Evolutionary conservation across 2,329 filamentous ascomycete species (phyloP), one percentile per base, ranked within the genome.

Genomic region (Fusarium cicatricum): DNA sequence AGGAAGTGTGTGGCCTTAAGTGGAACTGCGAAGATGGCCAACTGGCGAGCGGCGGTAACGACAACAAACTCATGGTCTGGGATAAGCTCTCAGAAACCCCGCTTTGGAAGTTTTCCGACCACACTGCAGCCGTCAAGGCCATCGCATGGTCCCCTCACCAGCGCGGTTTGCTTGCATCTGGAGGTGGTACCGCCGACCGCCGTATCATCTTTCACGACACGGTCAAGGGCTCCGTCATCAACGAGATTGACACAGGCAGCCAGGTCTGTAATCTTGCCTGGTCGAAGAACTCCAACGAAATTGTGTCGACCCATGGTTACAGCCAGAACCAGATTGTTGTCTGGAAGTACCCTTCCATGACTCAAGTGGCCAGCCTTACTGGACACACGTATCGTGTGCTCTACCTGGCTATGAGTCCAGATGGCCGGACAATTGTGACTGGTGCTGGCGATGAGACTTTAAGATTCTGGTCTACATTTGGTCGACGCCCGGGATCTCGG

Each of bases 151-250:
- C 92, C 32, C 95, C 95, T 10, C 95, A 99, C 72, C 94, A 98
- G 71, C 90, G 92, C 52, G 92, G 94, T 12, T 84, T 99, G 11
- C 83, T 99, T n/a, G 95, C 95, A 17, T 97, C 92, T 7, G 95
- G 95, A 41, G 95, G 95, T 62, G 95, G 95, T 71, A 99, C 95
- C 3, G 95, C 93, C 17, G 95, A 99, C 75, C 86, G 95, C 49
- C 90, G 92, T 28, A 99, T 99, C 75, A 96, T 97, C 66, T 99
- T 99, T 76, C 96, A 96, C 86, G 96, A 99, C 72, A 99, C 95
- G 0, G 80, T 91, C 17, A 90, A 90, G n/a, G 92, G 92, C 5
- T 83, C 85, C 1, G 80, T 89, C 46, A 86, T 92, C 70, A 94
- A 92, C 72, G 93, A 96, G 72, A 87, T 98, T 58, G 95, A 99